Evolutionary conservation across 2,329 filamentous ascomycete genomes (phyloP).

Genomic region (Neocucurbitaria cava): DNA sequence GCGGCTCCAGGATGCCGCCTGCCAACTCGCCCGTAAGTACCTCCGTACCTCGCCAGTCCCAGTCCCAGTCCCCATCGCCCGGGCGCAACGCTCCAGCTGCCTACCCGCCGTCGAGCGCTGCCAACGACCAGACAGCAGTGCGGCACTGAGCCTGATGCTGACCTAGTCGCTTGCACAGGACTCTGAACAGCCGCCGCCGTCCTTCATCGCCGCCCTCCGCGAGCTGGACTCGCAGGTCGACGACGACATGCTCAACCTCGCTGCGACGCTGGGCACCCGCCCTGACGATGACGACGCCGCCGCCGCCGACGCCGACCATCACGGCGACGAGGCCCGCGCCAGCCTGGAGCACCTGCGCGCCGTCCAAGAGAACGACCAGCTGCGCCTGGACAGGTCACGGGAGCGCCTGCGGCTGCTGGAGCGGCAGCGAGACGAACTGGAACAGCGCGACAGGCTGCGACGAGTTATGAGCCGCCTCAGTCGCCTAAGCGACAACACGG

Average conservation of each 20-base stretch:
- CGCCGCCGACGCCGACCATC: conserved; percentile 51
- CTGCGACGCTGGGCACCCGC: conserved; percentile 57
- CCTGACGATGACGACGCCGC: conserved; percentile 47
- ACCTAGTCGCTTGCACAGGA: conserved; percentile 34
- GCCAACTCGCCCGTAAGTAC: conserved; percentile 41
- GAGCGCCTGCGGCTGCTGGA: conserved; percentile 40
- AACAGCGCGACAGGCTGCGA: conserved; percentile 51
- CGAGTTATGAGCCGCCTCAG: conserved; percentile 55
- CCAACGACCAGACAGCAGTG: neutral
- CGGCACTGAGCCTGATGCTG: conserved; percentile 18
- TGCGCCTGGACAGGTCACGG: conserved; percentile 24
- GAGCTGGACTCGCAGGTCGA: conserved; percentile 56
- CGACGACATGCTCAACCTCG: conserved; percentile 54
- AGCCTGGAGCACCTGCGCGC: conserved; percentile 49
- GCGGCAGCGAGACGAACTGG: conserved; percentile 47
- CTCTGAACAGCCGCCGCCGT: conserved; percentile 36
- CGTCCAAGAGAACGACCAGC: conserved; percentile 42
- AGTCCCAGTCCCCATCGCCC: conserved; percentile 1
- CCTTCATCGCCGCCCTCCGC: conserved; percentile 57
- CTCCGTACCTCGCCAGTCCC: no score
- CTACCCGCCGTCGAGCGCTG: conserved; percentile 1
- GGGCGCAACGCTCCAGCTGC: conserved; percentile 1
- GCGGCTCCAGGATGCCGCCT: conserved; percentile 44
- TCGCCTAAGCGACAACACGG: conserved; percentile 49
- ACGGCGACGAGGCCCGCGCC: conserved; percentile 36